These are phyloP conservation scores for Vigna angularis DNA, from an alignment of 306 rosid species.

Conservation along the genomic window DNA sequence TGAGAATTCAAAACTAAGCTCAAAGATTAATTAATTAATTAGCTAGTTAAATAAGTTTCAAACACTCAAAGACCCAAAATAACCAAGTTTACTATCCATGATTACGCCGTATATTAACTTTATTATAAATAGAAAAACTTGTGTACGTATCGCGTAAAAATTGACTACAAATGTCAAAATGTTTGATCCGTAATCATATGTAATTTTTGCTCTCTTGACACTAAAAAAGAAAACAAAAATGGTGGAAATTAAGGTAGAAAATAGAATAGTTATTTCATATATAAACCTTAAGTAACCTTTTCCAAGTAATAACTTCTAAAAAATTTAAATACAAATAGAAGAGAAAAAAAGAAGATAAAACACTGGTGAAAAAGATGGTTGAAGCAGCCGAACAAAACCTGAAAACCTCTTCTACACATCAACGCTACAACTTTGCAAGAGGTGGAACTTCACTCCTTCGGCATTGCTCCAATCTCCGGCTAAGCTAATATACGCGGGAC, in stretches of 20 bases:
- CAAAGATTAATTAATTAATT: background rate
- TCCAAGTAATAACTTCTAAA: constrained; percentile 1
- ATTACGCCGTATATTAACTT: no score
- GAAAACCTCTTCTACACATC: constrained; percentile 53
- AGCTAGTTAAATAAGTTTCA: no score
- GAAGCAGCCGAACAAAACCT: background rate
- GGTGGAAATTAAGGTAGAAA: background rate
- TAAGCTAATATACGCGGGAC: constrained; percentile 74
- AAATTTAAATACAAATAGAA: background rate
- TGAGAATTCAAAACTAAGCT: background rate
- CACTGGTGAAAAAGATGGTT: background rate
- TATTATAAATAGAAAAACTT: no score
- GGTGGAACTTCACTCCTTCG: constrained; percentile 62
- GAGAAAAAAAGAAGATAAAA: background rate
- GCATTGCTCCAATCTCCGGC: constrained; percentile 34
- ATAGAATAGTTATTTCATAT: constrained; percentile 1
- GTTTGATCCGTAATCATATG: background rate
- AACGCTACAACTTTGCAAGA: constrained; percentile 65
- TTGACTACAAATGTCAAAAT: no score
- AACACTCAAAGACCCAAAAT: no score
- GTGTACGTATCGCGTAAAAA: no score
- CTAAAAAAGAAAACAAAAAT: background rate
- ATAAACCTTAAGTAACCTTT: background rate
- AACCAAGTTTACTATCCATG: no score
- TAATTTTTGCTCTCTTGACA: no score